Conservation (phyloP, 495 filamentous ascomycete genomes). For the Aspergillus sparsus region DNA sequence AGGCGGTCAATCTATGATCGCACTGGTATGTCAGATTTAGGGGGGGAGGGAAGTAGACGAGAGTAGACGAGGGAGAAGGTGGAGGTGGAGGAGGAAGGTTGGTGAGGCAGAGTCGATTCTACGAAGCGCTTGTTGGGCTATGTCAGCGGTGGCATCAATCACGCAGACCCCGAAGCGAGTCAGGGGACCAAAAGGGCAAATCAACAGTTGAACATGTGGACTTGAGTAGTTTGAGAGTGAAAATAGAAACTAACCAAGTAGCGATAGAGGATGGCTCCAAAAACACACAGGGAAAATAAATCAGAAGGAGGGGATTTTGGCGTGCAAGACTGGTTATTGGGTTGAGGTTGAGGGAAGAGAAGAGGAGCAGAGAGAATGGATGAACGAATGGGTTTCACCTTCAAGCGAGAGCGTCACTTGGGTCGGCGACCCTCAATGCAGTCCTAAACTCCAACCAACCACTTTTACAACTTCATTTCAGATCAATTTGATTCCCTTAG, state of each 20-base stretch:
- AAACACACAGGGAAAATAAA: slow-evolving; percentile 18
- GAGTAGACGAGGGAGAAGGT: slow-evolving; percentile 27
- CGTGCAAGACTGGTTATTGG: slow-evolving; percentile 16
- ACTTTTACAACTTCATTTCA: neutral
- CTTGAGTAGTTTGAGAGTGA: neutral
- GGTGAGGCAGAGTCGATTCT: slow-evolving; percentile 30
- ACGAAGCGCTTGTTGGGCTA: slow-evolving; percentile 45
- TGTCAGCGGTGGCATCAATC: slow-evolving; percentile 46
- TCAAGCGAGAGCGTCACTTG: slow-evolving; percentile 45
- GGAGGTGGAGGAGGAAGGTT: slow-evolving; percentile 31
- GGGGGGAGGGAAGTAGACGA: slow-evolving; percentile 31
- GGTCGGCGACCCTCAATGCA: slow-evolving; percentile 41
- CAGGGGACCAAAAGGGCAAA: slow-evolving; percentile 28
- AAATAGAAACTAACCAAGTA: slow-evolving; percentile 26
- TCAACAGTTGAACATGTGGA: slow-evolving; percentile 10
- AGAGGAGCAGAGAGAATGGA: slow-evolving; percentile 19
- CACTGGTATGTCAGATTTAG: slow-evolving; percentile 29
- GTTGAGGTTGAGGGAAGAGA: slow-evolving; percentile 23
- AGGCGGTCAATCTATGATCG: slow-evolving; percentile 33
- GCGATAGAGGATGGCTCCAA: slow-evolving; percentile 20
- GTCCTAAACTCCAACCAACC: slow-evolving; percentile 27
- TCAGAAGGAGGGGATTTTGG: slow-evolving; percentile 15
- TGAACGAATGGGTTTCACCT: slow-evolving; percentile 39
- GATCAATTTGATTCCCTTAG: slow-evolving; percentile 1
- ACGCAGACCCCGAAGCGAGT: slow-evolving; percentile 27